Percentiles rank a stretch among this genome's conserved stretches.
Conservation (phyloP, 2,329 filamentous ascomycete species). For the Helotiales sp. region DNA sequence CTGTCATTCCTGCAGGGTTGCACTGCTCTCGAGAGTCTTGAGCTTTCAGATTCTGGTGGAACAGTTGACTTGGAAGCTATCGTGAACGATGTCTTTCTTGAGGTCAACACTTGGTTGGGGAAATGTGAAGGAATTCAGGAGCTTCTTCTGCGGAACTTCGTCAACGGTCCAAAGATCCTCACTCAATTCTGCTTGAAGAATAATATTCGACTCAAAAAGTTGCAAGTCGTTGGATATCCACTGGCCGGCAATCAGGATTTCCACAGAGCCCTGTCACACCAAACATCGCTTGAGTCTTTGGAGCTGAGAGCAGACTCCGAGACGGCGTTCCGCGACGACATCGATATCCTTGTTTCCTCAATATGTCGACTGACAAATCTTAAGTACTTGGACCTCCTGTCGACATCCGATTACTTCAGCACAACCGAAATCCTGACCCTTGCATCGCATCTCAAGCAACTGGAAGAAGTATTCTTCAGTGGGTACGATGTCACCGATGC, state of each 20-base stretch:
- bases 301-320: slow-evolving; percentile 54
- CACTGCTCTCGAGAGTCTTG: slow-evolving; percentile 53
- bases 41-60: slow-evolving; percentile 51
- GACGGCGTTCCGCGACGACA: slow-evolving; percentile 51
- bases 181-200: slow-evolving; percentile 53
- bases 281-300: slow-evolving; percentile 53
- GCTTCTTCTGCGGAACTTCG: slow-evolving; percentile 56
- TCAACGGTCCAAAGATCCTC: slow-evolving; percentile 57
- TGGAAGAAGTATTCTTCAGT: slow-evolving; percentile 62
- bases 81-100: slow-evolving; percentile 57
- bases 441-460: slow-evolving; percentile 45
- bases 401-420: slow-evolving; percentile 56
- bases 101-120: slow-evolving; percentile 58
- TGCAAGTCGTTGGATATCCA: slow-evolving; percentile 56
- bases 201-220: slow-evolving; percentile 51
- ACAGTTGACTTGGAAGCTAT: slow-evolving; percentile 53
- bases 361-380: slow-evolving; percentile 58
- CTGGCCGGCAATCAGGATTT: slow-evolving; percentile 56
- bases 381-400: slow-evolving; percentile 56
- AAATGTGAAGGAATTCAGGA: slow-evolving; percentile 56
- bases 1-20: slow-evolving; percentile 55
- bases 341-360: slow-evolving; percentile 55
- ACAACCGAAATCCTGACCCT: slow-evolving; percentile 56
- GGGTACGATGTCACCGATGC: slow-evolving; percentile 59
- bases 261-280: slow-evolving; percentile 56